Evolutionary conservation across 495 filamentous ascomycete species (phyloP).

Genomic region (Podospora comata): DNA sequence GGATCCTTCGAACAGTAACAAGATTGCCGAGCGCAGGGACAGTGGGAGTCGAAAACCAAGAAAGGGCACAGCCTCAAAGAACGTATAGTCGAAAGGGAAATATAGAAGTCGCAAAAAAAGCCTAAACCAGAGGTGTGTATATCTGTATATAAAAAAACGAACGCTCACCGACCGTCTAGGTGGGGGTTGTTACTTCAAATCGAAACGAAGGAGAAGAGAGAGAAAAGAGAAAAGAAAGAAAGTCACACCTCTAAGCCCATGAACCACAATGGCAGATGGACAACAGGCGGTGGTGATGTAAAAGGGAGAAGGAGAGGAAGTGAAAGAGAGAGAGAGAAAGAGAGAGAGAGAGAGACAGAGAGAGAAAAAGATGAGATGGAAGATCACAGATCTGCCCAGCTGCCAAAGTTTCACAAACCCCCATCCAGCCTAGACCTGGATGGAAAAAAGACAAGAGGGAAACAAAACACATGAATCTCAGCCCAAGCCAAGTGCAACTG

Average conservation of each 20-base stretch:
- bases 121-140: background rate
- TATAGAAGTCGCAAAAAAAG: background rate
- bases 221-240: background rate
- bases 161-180: slow-evolving; percentile 6
- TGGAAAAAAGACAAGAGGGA: slow-evolving; percentile 1
- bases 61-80: slow-evolving; percentile 6
- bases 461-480: background rate
- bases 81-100: background rate
- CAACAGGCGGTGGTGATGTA: slow-evolving; percentile 6
- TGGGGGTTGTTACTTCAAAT: background rate
- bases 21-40: background rate
- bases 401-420: background rate
- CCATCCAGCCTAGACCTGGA: background rate
- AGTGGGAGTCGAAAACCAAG: background rate
- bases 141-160: background rate
- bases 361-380: background rate
- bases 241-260: background rate
- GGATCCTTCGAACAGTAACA: background rate
- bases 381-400: background rate
- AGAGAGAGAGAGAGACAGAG: background rate
- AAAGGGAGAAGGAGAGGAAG: background rate
- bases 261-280: background rate
- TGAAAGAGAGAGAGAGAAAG: background rate
- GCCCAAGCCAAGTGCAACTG: slow-evolving; percentile 4
- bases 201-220: background rate